Evolutionary conservation across 306 rosid species (phyloP).

Genomic region (Prosopis cineraria): DNA sequence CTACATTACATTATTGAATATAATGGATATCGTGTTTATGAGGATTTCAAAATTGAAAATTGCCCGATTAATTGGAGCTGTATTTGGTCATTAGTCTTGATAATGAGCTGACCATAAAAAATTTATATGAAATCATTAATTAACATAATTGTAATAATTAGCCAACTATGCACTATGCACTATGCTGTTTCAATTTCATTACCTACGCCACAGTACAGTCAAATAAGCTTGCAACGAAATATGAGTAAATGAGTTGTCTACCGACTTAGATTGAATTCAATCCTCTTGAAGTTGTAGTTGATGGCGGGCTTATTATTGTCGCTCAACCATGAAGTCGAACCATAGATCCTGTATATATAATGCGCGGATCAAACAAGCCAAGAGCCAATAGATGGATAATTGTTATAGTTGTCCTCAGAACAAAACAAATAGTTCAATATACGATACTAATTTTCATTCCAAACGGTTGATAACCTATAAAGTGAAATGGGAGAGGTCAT

Average conservation of each 20-base stretch:
- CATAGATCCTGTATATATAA: too few relatives aligned
- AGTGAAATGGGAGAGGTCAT: too few relatives aligned
- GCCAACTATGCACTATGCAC: not conserved
- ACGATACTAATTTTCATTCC: too few relatives aligned
- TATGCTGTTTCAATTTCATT: not conserved
- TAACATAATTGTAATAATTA: not conserved
- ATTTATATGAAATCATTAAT: not conserved
- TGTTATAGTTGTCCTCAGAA: too few relatives aligned
- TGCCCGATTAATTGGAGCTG: not conserved
- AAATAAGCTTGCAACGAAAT: too few relatives aligned
- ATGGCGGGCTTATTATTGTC: not conserved
- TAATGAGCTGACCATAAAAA: too few relatives aligned
- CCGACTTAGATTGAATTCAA: not conserved
- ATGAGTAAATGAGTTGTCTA: too few relatives aligned
- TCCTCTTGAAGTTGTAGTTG: not conserved
- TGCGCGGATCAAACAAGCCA: too few relatives aligned
- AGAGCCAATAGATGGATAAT: not conserved
- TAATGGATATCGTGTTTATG: too few relatives aligned
- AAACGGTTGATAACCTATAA: too few relatives aligned
- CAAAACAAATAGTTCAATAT: too few relatives aligned
- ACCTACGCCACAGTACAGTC: not conserved
- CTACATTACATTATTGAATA: too few relatives aligned
- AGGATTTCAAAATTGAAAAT: not conserved
- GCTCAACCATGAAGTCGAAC: not conserved
- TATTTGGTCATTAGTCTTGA: not conserved